phyloP scores from a whole-genome alignment of 768 basidiomycete genomes.

The Leccinum obscurum region DNA sequence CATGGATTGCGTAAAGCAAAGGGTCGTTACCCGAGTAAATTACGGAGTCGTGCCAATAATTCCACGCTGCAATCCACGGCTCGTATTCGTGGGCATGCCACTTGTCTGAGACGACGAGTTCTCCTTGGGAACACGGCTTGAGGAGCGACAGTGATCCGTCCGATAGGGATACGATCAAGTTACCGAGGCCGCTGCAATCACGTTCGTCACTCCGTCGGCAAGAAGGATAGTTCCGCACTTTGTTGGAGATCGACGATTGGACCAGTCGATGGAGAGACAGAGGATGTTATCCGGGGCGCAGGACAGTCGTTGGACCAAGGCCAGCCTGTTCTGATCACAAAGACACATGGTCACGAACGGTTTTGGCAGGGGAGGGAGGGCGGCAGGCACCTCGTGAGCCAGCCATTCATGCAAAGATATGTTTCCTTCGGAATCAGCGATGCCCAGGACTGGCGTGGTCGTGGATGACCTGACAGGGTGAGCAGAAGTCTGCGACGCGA shows the following conservation, averaged over 20 bases:
- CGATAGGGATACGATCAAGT: slow-evolving; percentile 80
- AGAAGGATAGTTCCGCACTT: slow-evolving; percentile 38
- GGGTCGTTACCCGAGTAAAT: slow-evolving; percentile 76
- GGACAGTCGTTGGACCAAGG: slow-evolving; percentile 41
- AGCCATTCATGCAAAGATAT: slow-evolving; percentile 65
- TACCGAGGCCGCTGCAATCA: slow-evolving; percentile 46
- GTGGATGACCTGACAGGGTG: slow-evolving; percentile 44
- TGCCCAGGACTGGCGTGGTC: slow-evolving; percentile 53
- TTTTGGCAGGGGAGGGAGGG: neutral
- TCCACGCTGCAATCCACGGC: slow-evolving; percentile 92
- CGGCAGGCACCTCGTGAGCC: slow-evolving; percentile 41
- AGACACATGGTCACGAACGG: neutral
- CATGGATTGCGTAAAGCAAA: neutral
- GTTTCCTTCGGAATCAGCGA: slow-evolving; percentile 86
- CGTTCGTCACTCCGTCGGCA: slow-evolving; percentile 1
- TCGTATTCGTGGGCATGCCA: slow-evolving; percentile 95
- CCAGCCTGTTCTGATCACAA: slow-evolving; percentile 40
- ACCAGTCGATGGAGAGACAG: slow-evolving; percentile 94
- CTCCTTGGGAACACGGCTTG: slow-evolving; percentile 43
- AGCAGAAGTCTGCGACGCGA: neutral
- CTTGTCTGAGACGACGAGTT: slow-evolving; percentile 46
- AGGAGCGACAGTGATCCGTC: slow-evolving; percentile 72
- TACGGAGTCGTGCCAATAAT: slow-evolving; percentile 78
- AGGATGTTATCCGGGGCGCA: slow-evolving; percentile 59
- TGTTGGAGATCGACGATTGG: slow-evolving; percentile 57